Evolutionary conservation across 1,139 yeast species (phyloP), one percentile per base, ranked within the genome.

Genomic region (Blastobotrys serpentis): DNA sequence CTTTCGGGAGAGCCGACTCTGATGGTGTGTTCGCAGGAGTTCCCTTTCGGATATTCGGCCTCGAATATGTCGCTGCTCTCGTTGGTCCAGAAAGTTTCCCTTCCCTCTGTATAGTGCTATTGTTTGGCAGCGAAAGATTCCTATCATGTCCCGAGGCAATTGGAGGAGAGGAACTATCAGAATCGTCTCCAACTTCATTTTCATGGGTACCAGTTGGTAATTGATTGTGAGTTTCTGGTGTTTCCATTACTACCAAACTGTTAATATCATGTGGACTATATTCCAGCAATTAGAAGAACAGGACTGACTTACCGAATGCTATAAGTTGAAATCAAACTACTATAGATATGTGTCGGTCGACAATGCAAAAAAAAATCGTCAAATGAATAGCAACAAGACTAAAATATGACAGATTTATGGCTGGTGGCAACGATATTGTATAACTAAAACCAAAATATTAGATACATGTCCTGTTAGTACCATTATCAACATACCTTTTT

Each of bases 101-200:
- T 13, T 55, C 59, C 30, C 48, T 43, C 22, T 39, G 48, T 10
- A 52, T 36, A 2, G 61, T 36, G 3, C 55, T 48, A 41, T 52
- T 50, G 47, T 34, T 60, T 2, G 67, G 67, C 18, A 63, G 46
- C 3, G 67, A 63, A 37, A 60, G 61, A 43, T 63, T 62, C 22
- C 67, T 53, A 42, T 63, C 66, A 51, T 63, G 66, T 7, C 39
- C 43, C n/a, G n/a, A 14, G 13, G 32, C 32, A 6, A 29, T 29
- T 10, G 32, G 32, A 4, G 32, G 32, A 7, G 32, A 29, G 4
- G 32, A 29, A 29, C n/a, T 29, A 6, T 29, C 32, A 29, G 32
- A 29, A 6, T 11, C 32, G n/a, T 29, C 32, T 29, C 32, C 13
- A 29, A 29, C 4, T 29, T 29, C 32, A 4, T 6, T 11, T 11